Evolutionary conservation across 495 filamentous ascomycete genomes (phyloP).

Genomic region (Penicillium desertorum): DNA sequence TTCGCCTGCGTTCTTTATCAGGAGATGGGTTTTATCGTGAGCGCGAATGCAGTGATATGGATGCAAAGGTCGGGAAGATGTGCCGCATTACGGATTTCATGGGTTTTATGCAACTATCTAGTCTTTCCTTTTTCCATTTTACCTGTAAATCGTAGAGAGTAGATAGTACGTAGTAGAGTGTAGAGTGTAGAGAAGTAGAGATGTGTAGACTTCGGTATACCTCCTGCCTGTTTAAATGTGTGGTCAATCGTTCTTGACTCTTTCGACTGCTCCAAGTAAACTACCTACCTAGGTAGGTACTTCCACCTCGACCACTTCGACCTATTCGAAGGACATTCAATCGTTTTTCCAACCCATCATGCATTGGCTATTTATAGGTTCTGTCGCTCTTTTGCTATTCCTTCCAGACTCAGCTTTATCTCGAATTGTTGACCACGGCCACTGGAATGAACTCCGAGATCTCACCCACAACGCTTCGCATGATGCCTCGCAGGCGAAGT

Average conservation of each 20-base stretch:
- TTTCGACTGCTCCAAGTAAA: background rate
- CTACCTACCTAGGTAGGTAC: too few species aligned
- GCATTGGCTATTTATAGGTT: conserved; percentile 11
- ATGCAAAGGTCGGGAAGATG: background rate
- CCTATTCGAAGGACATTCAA: background rate
- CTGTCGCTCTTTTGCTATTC: conserved; percentile 2
- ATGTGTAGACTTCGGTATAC: background rate
- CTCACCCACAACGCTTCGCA: background rate
- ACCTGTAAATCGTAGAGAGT: background rate
- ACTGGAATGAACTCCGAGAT: conserved; percentile 9
- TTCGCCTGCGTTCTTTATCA: background rate
- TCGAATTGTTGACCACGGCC: background rate
- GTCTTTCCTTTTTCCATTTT: background rate
- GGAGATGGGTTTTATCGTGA: background rate
- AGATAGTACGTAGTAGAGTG: background rate
- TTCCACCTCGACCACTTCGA: background rate
- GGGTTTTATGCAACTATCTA: conserved; percentile 1
- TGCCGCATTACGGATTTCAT: background rate
- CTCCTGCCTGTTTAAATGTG: background rate
- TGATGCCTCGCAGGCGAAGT: background rate
- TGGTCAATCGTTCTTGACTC: background rate
- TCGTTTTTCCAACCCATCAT: conserved; percentile 2
- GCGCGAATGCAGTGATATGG: background rate
- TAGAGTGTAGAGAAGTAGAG: background rate
- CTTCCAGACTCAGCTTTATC: background rate